A percentile compares a stretch with the other conserved stretches of the same genome.
Evolutionary conservation across 2,329 filamentous ascomycete genomes (phyloP).

Genomic region (Arthrobotrys megalospora): DNA sequence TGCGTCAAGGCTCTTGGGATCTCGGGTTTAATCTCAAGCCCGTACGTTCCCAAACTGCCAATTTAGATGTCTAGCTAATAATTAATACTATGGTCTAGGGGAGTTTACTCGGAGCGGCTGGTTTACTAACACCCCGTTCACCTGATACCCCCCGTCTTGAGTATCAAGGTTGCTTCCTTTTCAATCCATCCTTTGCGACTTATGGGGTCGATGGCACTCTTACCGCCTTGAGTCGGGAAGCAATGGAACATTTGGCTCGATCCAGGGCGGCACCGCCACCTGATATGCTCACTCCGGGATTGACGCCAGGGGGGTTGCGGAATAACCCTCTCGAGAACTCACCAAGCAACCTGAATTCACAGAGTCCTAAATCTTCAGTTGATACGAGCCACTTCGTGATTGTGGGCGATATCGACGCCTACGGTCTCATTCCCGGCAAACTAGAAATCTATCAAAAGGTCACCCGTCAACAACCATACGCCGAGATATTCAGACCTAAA

Average conservation of each 20-base stretch:
- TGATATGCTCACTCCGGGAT: no score
- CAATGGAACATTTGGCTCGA: conserved; percentile 8
- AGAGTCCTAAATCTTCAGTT: not conserved
- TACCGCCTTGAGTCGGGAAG: conserved; percentile 3
- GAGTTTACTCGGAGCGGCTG: no score
- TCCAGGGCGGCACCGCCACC: not conserved
- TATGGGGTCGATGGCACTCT: conserved; percentile 4
- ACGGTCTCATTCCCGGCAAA: conserved; percentile 26
- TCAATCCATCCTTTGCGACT: conserved; percentile 8
- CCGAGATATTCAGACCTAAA: conserved; percentile 18
- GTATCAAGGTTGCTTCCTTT: conserved; percentile 21
- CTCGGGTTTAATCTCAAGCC: conserved; percentile 1
- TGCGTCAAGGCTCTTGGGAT: conserved; percentile 24
- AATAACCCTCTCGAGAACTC: no score
- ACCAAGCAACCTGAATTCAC: no score
- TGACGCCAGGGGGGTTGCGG: no score
- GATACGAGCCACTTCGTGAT: conserved; percentile 5
- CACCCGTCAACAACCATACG: conserved; percentile 14
- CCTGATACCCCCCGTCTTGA: not conserved
- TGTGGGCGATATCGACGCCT: conserved; percentile 16
- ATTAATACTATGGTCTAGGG: no score
- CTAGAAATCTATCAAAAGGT: conserved; percentile 21
- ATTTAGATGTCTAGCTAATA: not conserved
- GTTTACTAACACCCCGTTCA: conserved; percentile 9
- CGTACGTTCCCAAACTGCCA: conserved; percentile 1